Evolutionary conservation across 73 alveolate genomes (phyloP), one percentile per base, ranked within the genome.

Genomic region (Stentor roeselii): DNA sequence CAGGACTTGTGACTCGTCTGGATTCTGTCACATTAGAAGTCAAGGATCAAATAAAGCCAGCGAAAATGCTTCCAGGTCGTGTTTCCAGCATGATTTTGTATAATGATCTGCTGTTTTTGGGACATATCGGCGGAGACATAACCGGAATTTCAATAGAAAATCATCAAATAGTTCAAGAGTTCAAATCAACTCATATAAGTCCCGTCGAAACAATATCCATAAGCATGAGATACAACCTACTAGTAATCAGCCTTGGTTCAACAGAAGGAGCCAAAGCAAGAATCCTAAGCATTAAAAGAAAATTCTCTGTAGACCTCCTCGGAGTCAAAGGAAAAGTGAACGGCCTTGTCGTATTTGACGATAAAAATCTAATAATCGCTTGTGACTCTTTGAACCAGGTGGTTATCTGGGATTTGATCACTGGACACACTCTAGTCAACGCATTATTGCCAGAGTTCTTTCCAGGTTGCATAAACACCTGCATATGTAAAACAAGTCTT

Each of bases 81-180:
- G 37, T 34, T 21, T 27, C 80, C 14, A 21, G 41, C 34, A 67
- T 67, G 80, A 21, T 21, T 34, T n/a, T 27, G 34, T 36, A 40
- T n/a, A 27, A 32, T 21, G 14, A n/a, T 32, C 14, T 67, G 80
- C 2, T 67, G 37, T 21, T 67, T 67, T n/a, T 32, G 21, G 80
- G 80, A n/a, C 80, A 67, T 67, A 27, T 32, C 14, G n/a, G 42
- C 11, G 80, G 80, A 0, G 80, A 67, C 2, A 40, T 67, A n/a
- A 67, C 80, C 0, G 34, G 21, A 40, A 27, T 36, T 36, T 36
- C 21, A 27, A 30, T 67, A 11, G 41, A 67, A 67, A 67, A 27
- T 34, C 27, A 32, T 0, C 21, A 67, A 32, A n/a, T 67, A 14
- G 34, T 67, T 34, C 27, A 34, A 21, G 80, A 67, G 2, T 67